Percentiles rank a stretch among this genome's conserved stretches.
phyloP scores from a whole-genome alignment of 2,329 filamentous ascomycete species.

The Ceratocystis destructans region DNA sequence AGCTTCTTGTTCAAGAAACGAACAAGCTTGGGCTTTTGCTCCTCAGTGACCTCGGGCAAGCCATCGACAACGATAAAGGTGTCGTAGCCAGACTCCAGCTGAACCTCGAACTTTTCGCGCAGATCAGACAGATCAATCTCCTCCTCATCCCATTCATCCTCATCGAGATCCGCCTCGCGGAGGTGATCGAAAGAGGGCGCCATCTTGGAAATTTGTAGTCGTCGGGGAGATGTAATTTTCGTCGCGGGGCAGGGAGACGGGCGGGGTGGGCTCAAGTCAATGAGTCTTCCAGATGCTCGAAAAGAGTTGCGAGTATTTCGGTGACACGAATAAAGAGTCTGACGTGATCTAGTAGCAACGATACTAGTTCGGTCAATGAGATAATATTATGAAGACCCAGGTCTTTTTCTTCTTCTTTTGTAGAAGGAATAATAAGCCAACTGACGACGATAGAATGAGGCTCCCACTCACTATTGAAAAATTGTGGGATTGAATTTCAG shows the following conservation, averaged over 20 bases:
- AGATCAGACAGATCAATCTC: conserved; percentile 94
- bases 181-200: conserved; percentile 86
- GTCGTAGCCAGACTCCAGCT: conserved; percentile 89
- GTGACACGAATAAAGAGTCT: background rate
- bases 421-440: background rate
- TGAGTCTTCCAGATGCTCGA: conserved; percentile 1
- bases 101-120: conserved; percentile 86
- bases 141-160: conserved; percentile 77
- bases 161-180: conserved; percentile 75
- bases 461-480: conserved; percentile 4
- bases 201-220: conserved; percentile 47
- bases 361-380: background rate
- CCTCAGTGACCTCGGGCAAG: conserved; percentile 75
- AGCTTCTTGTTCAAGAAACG: conserved; percentile 95
- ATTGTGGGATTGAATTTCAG: conserved; percentile 18
- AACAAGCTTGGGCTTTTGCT: conserved; percentile 83
- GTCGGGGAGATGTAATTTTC: conserved; percentile 12
- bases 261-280: conserved; percentile 16
- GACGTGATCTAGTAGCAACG: background rate
- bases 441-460: background rate
- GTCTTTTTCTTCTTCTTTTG: background rate
- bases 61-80: conserved; percentile 94
- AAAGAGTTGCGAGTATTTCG: conserved; percentile 2
- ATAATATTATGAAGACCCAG: background rate
- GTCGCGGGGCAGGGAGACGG: conserved; percentile 13